phyloP scores from a whole-genome alignment of 441 rosid species.

The Euphorbia corollata region DNA sequence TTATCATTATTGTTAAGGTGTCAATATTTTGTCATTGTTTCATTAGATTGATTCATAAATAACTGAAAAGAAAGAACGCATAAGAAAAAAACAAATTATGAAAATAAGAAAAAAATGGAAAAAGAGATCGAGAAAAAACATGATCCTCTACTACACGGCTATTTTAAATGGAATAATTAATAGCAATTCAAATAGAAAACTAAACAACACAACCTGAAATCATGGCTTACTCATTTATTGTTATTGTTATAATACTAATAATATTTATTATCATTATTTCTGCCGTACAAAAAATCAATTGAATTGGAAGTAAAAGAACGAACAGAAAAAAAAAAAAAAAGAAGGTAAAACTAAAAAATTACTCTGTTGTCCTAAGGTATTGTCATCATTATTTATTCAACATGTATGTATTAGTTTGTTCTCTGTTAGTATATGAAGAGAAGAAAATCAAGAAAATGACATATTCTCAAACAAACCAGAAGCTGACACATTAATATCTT shows the following conservation, averaged over 20 bases:
- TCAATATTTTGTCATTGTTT: conserved; percentile 20
- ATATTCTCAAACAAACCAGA: too few species aligned
- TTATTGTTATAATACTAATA: not conserved
- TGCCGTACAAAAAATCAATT: too few species aligned
- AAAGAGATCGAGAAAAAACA: not conserved
- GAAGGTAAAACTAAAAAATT: too few species aligned
- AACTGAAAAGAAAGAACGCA: conserved; percentile 15
- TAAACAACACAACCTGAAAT: conserved; percentile 10
- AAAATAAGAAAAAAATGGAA: not conserved
- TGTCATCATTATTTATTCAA: too few species aligned
- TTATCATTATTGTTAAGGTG: conserved; percentile 1
- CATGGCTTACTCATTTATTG: not conserved
- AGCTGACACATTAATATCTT: too few species aligned
- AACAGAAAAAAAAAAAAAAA: too few species aligned
- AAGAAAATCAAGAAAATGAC: too few species aligned
- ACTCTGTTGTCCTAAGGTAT: too few species aligned
- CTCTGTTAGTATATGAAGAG: too few species aligned
- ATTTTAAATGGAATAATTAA: conserved; percentile 1
- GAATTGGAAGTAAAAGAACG: too few species aligned
- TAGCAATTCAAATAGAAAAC: not conserved
- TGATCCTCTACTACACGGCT: conserved; percentile 18
- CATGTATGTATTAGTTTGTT: too few species aligned
- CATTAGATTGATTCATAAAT: not conserved
- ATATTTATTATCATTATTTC: not conserved
- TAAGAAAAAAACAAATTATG: not conserved